Percentiles rank a stretch among this genome's conserved stretches.
These are phyloP conservation scores for Lentinula boryana DNA, from an alignment of 768 basidiomycete genomes.

Conservation along the genomic window DNA sequence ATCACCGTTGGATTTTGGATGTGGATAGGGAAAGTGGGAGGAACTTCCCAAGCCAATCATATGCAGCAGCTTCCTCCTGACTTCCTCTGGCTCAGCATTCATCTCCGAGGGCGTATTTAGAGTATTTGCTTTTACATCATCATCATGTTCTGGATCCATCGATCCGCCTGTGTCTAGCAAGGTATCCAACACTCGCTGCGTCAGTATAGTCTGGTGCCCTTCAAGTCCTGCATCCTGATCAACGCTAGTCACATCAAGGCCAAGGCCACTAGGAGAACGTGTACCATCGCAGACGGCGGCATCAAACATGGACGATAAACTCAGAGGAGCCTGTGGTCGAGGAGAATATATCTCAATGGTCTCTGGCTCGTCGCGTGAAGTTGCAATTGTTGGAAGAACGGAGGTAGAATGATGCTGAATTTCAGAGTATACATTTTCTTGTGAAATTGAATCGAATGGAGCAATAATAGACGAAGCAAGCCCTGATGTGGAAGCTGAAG, in stretches of 20 bases:
- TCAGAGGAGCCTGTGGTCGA: background rate
- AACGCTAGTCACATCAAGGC: background rate
- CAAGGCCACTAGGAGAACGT: background rate
- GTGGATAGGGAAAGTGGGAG: background rate
- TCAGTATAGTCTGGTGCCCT: background rate
- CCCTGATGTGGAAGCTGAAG: background rate
- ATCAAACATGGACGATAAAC: background rate
- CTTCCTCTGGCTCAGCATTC: background rate
- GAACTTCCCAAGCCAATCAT: background rate
- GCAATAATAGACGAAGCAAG: background rate
- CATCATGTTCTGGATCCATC: background rate
- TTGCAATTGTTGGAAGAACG: background rate
- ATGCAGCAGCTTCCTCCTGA: background rate
- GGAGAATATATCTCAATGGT: conserved; percentile 5
- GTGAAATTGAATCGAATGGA: background rate
- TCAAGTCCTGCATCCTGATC: background rate
- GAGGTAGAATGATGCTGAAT: background rate
- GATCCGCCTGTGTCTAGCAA: background rate
- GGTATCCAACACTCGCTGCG: background rate
- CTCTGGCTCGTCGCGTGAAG: background rate
- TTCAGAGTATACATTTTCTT: background rate
- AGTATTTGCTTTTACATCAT: background rate
- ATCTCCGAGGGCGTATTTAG: too few species aligned
- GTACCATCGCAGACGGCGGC: background rate
- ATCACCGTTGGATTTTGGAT: background rate